A percentile compares a stretch with the other conserved stretches of the same genome.
These are phyloP conservation scores for carrot (Daucus carota) DNA, from an alignment of 129 eudicot species.

Conservation along the genomic window DH1_v3.0 NC_030384.2:47407001-47407500, in stretches of 20 bases:
- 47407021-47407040: not conserved
- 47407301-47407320: not conserved
- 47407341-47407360: too few relatives aligned
- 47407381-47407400: not conserved
- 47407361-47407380: too few relatives aligned
- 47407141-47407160: not conserved
- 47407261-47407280: not conserved
- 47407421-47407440: conserved; percentile 11
- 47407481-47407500: conserved; percentile 20
- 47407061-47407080: not conserved
- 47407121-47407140: not conserved
- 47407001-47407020: not conserved
- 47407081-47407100: not conserved
- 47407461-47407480: conserved; percentile 32
- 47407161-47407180: not conserved
- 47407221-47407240: not conserved
- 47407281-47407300: not conserved
- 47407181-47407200: not conserved
- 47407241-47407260: not conserved
- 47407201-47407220: not conserved
- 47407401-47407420: conserved; percentile 3
- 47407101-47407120: too few relatives aligned
- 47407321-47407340: not conserved
- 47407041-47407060: not conserved
- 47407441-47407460: conserved; percentile 45